phyloP scores from a whole-genome alignment of 2,329 filamentous ascomycete species.

The Dactylellina parvicollis region DNA sequence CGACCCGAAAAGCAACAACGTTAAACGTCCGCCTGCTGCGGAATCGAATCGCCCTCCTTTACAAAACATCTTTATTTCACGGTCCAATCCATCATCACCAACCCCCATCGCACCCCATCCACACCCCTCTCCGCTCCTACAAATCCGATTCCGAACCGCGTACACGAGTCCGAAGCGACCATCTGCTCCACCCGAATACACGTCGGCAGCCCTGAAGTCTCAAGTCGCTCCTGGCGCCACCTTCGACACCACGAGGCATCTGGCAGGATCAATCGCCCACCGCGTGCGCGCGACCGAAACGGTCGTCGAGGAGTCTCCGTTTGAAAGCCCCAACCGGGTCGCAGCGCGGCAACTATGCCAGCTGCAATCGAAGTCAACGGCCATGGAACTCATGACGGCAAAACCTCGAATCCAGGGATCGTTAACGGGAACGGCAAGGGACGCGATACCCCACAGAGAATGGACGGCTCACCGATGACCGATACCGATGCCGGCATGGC shows the following conservation, averaged over 20 bases:
- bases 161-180: not conserved
- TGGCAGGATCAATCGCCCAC: constrained; percentile 23
- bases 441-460: constrained; percentile 45
- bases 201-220: not conserved
- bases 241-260: not conserved
- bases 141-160: not conserved
- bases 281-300: constrained; percentile 54
- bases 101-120: constrained; percentile 33
- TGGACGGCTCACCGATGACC: constrained; percentile 48
- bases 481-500: constrained; percentile 34
- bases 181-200: not conserved
- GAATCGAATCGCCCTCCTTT: constrained; percentile 45
- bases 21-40: constrained; percentile 32
- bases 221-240: constrained; percentile 1
- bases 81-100: constrained; percentile 27
- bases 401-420: constrained; percentile 44
- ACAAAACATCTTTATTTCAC: constrained; percentile 33
- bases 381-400: constrained; percentile 51
- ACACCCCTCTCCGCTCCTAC: not conserved
- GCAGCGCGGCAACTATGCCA: constrained; percentile 54
- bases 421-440: constrained; percentile 50
- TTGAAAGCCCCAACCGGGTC: constrained; percentile 42
- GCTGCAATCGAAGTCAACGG: constrained; percentile 54
- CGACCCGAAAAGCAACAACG: constrained; percentile 26
- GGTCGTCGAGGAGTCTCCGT: constrained; percentile 45